These are phyloP conservation scores for Nissolia schottii DNA, from an alignment of 306 rosid species.

Conservation along the genomic window DNA sequence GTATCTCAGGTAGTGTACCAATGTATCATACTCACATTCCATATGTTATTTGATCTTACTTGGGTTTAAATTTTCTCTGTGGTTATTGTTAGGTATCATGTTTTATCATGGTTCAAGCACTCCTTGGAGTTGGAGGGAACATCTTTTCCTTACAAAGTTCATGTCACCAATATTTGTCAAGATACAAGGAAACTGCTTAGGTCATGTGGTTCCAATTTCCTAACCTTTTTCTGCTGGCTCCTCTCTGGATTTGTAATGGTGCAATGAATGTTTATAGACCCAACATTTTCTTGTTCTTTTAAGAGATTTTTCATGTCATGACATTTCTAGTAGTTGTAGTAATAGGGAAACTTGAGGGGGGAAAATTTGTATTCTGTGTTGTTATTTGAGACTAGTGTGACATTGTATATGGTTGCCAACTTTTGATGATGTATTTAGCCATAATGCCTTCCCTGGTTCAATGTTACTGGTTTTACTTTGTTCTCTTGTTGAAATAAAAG, in stretches of 20 bases:
- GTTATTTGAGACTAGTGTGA: not conserved
- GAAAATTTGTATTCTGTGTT: not conserved
- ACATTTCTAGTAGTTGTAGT: not conserved
- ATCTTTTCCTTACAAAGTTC: not conserved
- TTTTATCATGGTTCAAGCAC: slow-evolving; percentile 2
- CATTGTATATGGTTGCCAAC: not conserved
- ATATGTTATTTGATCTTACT: not conserved
- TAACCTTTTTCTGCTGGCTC: not conserved
- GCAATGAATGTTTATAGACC: slow-evolving; percentile 14
- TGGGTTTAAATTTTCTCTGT: not conserved
- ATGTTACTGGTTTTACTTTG: not conserved
- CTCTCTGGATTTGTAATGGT: not conserved
- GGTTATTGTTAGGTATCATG: not conserved
- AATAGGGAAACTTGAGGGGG: not conserved
- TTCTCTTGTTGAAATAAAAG: not conserved
- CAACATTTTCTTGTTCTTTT: not conserved
- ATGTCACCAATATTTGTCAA: not conserved
- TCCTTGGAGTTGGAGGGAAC: not conserved
- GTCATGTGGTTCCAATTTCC: not conserved
- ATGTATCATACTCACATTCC: not conserved
- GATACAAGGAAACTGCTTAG: not conserved
- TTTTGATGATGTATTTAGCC: not conserved
- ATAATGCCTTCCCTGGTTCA: not conserved
- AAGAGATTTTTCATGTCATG: slow-evolving; percentile 1
- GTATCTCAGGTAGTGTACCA: slow-evolving; percentile 1